These are phyloP conservation scores for Agapanthus africanus DNA, from an alignment of 106 monocot species.

Conservation along the genomic window DNA sequence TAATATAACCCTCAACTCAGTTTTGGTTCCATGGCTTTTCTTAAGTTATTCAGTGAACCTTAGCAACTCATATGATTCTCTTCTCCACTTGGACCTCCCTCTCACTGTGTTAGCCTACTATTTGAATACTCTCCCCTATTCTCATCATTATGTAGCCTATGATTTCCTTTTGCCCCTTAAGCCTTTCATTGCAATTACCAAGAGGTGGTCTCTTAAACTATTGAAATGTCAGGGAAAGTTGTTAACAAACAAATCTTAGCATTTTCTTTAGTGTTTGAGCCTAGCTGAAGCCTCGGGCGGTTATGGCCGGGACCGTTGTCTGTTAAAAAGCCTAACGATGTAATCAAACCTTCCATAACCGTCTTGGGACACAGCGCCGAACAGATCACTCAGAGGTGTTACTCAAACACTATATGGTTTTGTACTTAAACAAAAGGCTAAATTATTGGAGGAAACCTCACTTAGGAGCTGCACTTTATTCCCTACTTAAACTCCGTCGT, in stretches of 20 bases:
- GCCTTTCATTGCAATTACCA: background rate
- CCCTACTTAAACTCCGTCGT: no score
- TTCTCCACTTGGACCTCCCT: slow-evolving; percentile 2
- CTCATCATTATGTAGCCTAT: slow-evolving; percentile 12
- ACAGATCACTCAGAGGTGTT: background rate
- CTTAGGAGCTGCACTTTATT: background rate
- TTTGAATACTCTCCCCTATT: background rate
- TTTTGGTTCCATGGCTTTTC: slow-evolving; percentile 5
- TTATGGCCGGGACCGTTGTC: background rate
- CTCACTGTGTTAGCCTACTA: background rate
- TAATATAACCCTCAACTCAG: slow-evolving; percentile 11
- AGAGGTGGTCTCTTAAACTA: background rate
- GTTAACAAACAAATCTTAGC: background rate
- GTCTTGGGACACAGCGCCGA: background rate
- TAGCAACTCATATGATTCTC: slow-evolving; percentile 12
- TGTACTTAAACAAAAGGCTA: no score
- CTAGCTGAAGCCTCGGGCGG: slow-evolving; percentile 1
- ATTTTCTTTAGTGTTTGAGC: slow-evolving; percentile 1
- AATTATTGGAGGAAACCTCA: background rate
- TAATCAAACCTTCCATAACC: background rate
- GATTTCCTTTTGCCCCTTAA: background rate
- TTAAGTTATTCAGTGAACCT: slow-evolving; percentile 9
- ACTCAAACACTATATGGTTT: slow-evolving; percentile 1
- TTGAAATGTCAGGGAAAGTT: slow-evolving; percentile 1
- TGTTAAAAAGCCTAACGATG: background rate